phyloP scores from a whole-genome alignment of 2,329 filamentous ascomycete species.

The Chaetothyriales sp. region DNA sequence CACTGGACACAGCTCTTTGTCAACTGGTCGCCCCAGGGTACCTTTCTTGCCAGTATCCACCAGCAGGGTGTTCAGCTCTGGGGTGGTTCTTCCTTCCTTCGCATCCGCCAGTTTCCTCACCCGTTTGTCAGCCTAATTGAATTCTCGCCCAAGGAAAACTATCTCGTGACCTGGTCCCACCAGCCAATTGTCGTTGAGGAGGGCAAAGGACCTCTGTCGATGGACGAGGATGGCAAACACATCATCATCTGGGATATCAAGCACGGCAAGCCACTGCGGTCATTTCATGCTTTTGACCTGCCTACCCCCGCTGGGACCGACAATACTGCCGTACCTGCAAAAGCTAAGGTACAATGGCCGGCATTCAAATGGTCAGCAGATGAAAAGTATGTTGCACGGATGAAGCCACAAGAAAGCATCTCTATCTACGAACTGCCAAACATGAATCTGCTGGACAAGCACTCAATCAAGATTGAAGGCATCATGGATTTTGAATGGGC shows the following conservation, averaged over 20 bases:
- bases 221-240: constrained; percentile 97
- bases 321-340: constrained; percentile 50
- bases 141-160: constrained; percentile 86
- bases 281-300: constrained; percentile 79
- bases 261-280: constrained; percentile 75
- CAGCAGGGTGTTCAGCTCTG: constrained; percentile 93
- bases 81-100: constrained; percentile 78
- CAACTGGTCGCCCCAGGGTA: constrained; percentile 92
- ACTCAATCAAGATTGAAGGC: constrained; percentile 87
- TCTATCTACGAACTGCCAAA: constrained; percentile 78
- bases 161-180: constrained; percentile 92
- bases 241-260: constrained; percentile 97
- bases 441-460: constrained; percentile 83
- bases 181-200: constrained; percentile 85
- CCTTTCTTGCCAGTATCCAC: constrained; percentile 87
- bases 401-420: constrained; percentile 76
- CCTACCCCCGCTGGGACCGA: constrained; percentile 38
- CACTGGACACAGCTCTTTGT: constrained; percentile 98
- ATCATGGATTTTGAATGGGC: constrained; percentile 98
- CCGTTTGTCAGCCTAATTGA: constrained; percentile 91
- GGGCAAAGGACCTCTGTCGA: constrained; percentile 63
- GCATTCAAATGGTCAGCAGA: constrained; percentile 99
- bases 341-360: constrained; percentile 94
- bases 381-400: constrained; percentile 87
- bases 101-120: constrained; percentile 86